Evolutionary conservation across 2,329 filamentous ascomycete species (phyloP), one percentile per base, ranked within the genome.

Genomic region (Penicillium fuscoglaucum): DNA sequence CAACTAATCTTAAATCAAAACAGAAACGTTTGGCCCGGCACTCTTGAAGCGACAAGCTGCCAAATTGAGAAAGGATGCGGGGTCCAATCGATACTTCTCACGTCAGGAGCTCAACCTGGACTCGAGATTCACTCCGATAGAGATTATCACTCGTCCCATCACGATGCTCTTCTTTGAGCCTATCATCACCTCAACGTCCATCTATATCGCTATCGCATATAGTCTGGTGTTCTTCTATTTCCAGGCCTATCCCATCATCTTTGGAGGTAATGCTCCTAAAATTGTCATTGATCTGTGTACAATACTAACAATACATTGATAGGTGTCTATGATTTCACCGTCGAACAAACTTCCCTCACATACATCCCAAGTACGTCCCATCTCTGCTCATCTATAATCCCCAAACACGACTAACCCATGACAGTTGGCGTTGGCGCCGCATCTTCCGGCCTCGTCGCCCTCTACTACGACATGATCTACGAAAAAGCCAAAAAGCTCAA

Each of bases 161-260:
- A 82, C 87, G 28, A 93, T 93, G 90, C 78, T 89, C 33, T 45
- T 83, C 51, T 87, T 83, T 44, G 90, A 95, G 69, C 86, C 88
- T 49, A 89, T 93, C 50, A 89, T 93, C 8, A 79, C 87, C 26
- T 87, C 86, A 49, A 85, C 83, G 1, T 91, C 87, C 71, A 70
- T 84, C 68, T 93, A 91, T 72, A 79, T 92, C 12, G 86, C 90
- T 35, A 79, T 93, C 29, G 82, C 86, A 35, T 93, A 91, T 69
- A 83, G 79, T 4, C 82, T 87, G 59, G 84, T 87, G 61, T 87
- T 86, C 79, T 90, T 93, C 75, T 91, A 86, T 69, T 91, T 93
- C 66, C 86, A 91, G 71, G 87, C 88, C 2, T 93, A 88, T 70
- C 87, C 87, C 1, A 80, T 87, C 59, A 88, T 91, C 62, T 93